Base-by-base conservation (phyloP, 208 protist genomes). In the Angomonas desouzai region DNA sequence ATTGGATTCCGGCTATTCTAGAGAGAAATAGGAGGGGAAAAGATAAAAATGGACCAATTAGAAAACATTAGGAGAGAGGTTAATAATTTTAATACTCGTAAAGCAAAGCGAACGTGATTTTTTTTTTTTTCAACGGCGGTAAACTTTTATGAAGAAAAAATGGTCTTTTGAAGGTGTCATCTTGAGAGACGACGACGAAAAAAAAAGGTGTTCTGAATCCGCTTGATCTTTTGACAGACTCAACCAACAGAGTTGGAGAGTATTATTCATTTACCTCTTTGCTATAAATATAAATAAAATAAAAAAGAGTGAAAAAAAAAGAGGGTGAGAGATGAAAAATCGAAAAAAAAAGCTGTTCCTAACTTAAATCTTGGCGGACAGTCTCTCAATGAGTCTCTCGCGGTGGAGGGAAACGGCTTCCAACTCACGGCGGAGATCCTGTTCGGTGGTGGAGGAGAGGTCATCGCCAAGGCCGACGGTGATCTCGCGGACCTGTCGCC, bases 401-500 rank as follows among this genome's bases (percentile, higher is more conserved):
- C 83, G 81, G 55, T 74, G 72, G 11, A 84, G 48, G 49, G 68
- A 81, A 22, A 92, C 66, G 25, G 81, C 64, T 67, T 92, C 83
- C 59, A 94, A 69, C 58, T 94, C 74, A 55, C 89, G 89, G 58
- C 80, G 85, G 58, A 92, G 69, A 48, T 92, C 79, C 55, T 78
- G 69, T 71, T 86, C 69, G 22, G 81, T 84, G 43, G 23, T 62
- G 33, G 59, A 60, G 28, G 70, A 57, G 43, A 78, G 76, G 45
- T 94, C 79, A 47, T 90, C 81, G 66, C 76, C 68, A n/a, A 93
- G 76, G 33, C 80, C 83, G 34, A 92, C 85, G 34, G 90, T 96
- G 68, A 96, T 91, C 70, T 93, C 86, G 30, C 87, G 83, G 64
- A 96, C 90, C 66, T 90, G 82, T 23, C 84, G 87, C 90, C 90